A percentile compares a stretch with the other conserved stretches of the same genome.
Evolutionary conservation across 1,284 basidiomycete species (phyloP).

Genomic region (Termitomyces sp.): DNA sequence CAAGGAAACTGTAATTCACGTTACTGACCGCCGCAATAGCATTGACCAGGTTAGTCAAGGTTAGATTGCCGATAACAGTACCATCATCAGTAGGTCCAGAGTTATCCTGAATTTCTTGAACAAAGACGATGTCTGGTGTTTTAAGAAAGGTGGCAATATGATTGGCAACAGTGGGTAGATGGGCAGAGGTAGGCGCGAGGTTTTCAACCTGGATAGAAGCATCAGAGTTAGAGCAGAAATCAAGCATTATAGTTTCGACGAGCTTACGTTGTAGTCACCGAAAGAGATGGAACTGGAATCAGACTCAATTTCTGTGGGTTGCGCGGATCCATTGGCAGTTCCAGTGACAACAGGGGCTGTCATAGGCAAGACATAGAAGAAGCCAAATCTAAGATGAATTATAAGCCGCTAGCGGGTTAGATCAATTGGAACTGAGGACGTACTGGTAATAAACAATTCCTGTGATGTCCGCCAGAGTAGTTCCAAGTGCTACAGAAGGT

Average conservation of each 20-base stretch:
- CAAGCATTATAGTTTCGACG: background rate
- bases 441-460: conserved; percentile 55
- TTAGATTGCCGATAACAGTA: conserved; percentile 48
- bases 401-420: background rate
- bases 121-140: conserved; percentile 55
- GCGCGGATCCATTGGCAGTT: conserved; percentile 28
- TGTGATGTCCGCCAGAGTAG: conserved; percentile 44
- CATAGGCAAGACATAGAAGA: conserved; percentile 51
- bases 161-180: conserved; percentile 44
- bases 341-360: conserved; percentile 47
- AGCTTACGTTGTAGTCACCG: conserved; percentile 55
- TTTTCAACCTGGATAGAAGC: conserved; percentile 45
- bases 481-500: conserved; percentile 45
- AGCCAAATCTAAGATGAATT: conserved; percentile 36
- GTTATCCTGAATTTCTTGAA: conserved; percentile 68
- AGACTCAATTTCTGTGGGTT: conserved; percentile 36
- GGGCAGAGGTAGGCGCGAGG: conserved; percentile 45
- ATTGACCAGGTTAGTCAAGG: conserved; percentile 43
- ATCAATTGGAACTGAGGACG: conserved; percentile 11
- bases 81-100: conserved; percentile 53
- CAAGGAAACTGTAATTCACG: conserved; percentile 44
- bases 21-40: conserved; percentile 44
- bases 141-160: conserved; percentile 52
- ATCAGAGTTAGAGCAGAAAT: background rate
- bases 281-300: conserved; percentile 41